Evolutionary conservation across 2,329 filamentous ascomycete species (phyloP), one percentile per base, ranked within the genome.

Genomic region (Hypoxylon sp.): DNA sequence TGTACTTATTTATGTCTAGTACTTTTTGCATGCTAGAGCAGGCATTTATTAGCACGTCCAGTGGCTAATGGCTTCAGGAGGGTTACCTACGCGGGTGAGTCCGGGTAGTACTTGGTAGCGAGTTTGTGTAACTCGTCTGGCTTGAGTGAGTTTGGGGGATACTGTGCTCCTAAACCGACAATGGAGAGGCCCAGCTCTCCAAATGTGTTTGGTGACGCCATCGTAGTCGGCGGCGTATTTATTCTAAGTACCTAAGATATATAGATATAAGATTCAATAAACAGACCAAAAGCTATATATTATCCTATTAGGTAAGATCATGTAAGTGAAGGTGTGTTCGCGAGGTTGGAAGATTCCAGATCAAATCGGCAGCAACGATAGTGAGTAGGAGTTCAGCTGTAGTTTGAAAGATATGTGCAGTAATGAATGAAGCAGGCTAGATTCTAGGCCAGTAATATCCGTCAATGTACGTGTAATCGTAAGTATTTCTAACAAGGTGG

Each of bases 1-100:
- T 91, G 72, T 84, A 90, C 62, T 84, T 82, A 79, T 91, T 91
- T 76, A 91, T 90, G 14, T 83, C 81, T 60, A 89, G 83, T 26
- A 91, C 85, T 75, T 91, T 91, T 67, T 83, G 82, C 85, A 91
- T 88, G 35, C 88, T 91, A 70, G 13, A 70, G 44, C 44, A 47
- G 26, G 17, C 6, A 26, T 22, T 24, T 17, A 51, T 68, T 37
- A 70, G 47, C 39, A 48, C 22, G 26, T 29, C 19, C 19, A 22
- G 26, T 48, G 9, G 14, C 3, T 14, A 61, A 35, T 47, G n/a
- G 26, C 22, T 35, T 26, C 44, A 22, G 33, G 19, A 17, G n/a
- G 26, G 60, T 63, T 35, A 81, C 87, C 78, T 81, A 90, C 88
- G 88, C 84, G 68, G 85, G 83, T 1, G 87, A 85, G 4, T 88